Base-by-base conservation (phyloP, 1,139 yeast genomes). In the Meyerozyma athensensis region DNA sequence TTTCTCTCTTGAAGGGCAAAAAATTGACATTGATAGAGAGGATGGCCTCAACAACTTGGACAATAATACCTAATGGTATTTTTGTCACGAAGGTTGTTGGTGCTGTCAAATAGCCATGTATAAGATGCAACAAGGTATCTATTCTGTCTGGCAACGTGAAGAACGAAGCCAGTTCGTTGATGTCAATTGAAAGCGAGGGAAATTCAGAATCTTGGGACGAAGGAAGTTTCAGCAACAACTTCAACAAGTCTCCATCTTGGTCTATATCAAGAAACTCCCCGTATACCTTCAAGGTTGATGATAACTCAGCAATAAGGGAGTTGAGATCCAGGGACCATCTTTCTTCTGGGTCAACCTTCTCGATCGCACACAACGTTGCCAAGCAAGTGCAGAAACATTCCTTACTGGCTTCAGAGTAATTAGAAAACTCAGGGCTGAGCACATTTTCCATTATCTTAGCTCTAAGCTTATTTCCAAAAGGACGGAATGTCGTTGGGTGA, bases 401-500 rank as follows among this genome's bases (percentile, higher is more conserved):
- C 46, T 75, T 69, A 37, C 81, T 61, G 0, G 50, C 43, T 0
- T 38, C 35, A 14, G 77, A 72, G 39, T 67, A 61, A 35, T 53
- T 52, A 17, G 40, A 36, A 39, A 61, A 67, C 13, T 55, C 57
- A 3, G 39, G 41, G 7, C 46, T 34, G 53, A 53, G 53, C 54
- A 75, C 56, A 48, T 65, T 39, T 6, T 51, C 52, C 17, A 68
- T 42, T 31, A 86, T 57, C 24, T 69, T 69, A 5, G 58, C 58
- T 41, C 78, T 75, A 43, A 78, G 73, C 50, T 81, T 81, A 44
- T 76, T 73, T 8, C 81, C 83, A 60, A 72, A 81, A 7, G 96
- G 95, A 56, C 92, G 74, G 54, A 86, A 85, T 3, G 95, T 83
- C 4, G 94, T 85, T 1, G 95, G 76, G 54, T 85, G 86, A 43